A percentile compares a stretch with the other conserved stretches of the same genome.
phyloP scores from a whole-genome alignment of 1,284 basidiomycete genomes.

The Microbotryum intermedium region DNA sequence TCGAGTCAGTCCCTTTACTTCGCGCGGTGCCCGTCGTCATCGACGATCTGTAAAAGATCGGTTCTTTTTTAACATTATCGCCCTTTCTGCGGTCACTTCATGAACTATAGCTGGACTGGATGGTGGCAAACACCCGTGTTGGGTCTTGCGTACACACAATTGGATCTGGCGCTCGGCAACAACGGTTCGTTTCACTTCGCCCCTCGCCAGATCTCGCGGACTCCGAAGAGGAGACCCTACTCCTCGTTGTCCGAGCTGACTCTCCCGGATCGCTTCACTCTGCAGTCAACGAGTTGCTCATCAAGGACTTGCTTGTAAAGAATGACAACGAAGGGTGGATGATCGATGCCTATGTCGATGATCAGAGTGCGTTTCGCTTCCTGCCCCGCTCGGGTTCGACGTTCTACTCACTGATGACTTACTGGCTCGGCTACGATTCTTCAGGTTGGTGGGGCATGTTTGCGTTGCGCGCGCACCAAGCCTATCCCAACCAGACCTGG shows the following conservation, averaged over 20 bases:
- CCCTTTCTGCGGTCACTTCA: not conserved
- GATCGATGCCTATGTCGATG: constrained; percentile 28
- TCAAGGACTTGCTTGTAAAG: constrained; percentile 18
- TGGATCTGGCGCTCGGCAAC: constrained; percentile 25
- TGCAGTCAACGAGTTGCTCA: constrained; percentile 22
- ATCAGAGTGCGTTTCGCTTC: constrained; percentile 13
- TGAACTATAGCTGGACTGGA: constrained; percentile 11
- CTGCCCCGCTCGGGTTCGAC: not conserved
- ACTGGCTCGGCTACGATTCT: not conserved
- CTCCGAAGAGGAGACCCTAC: not conserved
- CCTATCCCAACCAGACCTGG: constrained; percentile 24
- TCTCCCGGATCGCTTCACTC: too few species aligned
- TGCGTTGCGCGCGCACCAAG: constrained; percentile 17
- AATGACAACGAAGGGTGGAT: constrained; percentile 21
- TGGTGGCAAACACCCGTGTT: constrained; percentile 27
- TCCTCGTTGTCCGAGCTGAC: too few species aligned
- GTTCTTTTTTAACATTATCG: too few species aligned
- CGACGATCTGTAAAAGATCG: not conserved
- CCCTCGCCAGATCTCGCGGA: not conserved
- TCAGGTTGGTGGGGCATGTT: constrained; percentile 28
- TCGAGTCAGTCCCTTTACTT: constrained; percentile 13
- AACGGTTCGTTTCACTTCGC: not conserved
- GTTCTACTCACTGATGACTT: not conserved
- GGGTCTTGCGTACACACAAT: constrained; percentile 23
- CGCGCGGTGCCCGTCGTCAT: not conserved